Evolutionary conservation across 768 basidiomycete species (phyloP), one percentile per base, ranked within the genome.

Genomic region (Boletus sp.): DNA sequence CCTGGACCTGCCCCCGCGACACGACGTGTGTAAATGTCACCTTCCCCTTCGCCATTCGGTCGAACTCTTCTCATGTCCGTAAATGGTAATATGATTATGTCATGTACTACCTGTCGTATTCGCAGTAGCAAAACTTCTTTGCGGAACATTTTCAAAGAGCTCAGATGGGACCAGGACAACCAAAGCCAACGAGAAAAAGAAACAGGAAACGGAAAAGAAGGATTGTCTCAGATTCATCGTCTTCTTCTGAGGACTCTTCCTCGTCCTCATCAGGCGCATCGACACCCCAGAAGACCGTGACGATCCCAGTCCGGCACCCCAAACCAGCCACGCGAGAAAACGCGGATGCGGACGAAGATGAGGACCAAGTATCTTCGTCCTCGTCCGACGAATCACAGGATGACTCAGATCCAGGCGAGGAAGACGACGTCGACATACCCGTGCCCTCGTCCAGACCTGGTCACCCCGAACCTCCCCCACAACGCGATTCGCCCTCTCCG

Each of bases 201-300:
- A 75, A 69, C 33, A 74, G 82, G 56, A 83, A 84, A 63, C 73
- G 82, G 17, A 83, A 83, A 58, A 74, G 81, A 74, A 76, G 80
- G 48, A 72, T 78, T 10, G 72, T 64, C 0, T 79, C 75, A 0
- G 71, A 75, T 9, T 72, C 74, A 2, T 75, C 74, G 1, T 77
- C 76, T 23, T 81, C 77, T 10, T 76, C 75, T 21, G 59, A 61
- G 1, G 50, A 55, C 25, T 50, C 62, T 7, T 65, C 70, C 13
- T 60, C 58, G 7, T 60, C 65, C 25, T 60, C 59, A n/a, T 59
- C 60, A 11, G 56, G 58, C 15, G 43, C 42, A 14, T 66, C 63
- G 13, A 54, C 50, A 17, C 41, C 42, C 6, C 32, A 48, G 4
- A 32, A 49, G 21, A 58, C 44, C 10, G 63, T 58, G 45, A 59